Evolutionary conservation across 2,329 filamentous ascomycete genomes (phyloP).

Genomic region (Setomelanomma holmii): DNA sequence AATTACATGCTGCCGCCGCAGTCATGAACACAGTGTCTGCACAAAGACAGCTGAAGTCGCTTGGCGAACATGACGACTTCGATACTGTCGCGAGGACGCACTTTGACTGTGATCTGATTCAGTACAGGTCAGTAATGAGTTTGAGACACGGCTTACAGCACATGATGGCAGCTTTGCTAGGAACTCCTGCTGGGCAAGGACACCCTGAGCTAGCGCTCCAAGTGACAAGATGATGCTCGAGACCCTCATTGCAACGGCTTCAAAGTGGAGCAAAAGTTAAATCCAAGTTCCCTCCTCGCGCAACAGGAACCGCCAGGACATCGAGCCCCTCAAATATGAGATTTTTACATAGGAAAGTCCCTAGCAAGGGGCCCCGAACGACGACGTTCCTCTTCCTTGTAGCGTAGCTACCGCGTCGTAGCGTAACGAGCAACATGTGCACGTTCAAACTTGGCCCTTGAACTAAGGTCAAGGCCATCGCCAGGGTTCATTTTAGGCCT

Average conservation of each 20-base stretch:
- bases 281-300: neutral
- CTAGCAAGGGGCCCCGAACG: neutral
- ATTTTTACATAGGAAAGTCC: neutral
- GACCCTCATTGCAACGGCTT: constrained; percentile 14
- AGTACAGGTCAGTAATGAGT: neutral
- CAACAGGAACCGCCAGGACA: neutral
- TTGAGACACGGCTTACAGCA: constrained; percentile 6
- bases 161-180: constrained; percentile 17
- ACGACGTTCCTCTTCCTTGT: neutral
- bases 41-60: constrained; percentile 38
- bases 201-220: constrained; percentile 3
- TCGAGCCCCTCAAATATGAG: neutral
- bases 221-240: constrained; percentile 1
- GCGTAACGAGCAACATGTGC: neutral
- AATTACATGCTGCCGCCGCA: constrained; percentile 30
- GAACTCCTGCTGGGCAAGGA: constrained; percentile 25
- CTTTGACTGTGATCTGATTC: constrained; percentile 15
- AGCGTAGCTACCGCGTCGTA: neutral
- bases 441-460: neutral
- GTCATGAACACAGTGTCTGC: constrained; percentile 29
- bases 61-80: constrained; percentile 26
- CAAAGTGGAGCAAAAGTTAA: neutral
- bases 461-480: neutral
- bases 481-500: neutral
- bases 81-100: constrained; percentile 24